Evolutionary conservation across 2,329 filamentous ascomycete genomes (phyloP).

Genomic region (Knufia petricola): DNA sequence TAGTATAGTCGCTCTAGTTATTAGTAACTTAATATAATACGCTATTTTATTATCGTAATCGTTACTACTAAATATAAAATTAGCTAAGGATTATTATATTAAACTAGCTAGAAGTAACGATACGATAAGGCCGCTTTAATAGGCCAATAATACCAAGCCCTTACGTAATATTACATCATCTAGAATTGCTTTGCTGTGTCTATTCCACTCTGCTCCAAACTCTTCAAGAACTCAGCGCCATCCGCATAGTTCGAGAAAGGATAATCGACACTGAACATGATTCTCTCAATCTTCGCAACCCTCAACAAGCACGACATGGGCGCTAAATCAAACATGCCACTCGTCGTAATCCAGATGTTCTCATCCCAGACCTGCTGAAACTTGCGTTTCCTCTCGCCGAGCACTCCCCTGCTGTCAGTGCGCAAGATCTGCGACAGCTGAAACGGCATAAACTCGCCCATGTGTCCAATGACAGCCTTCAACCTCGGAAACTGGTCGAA

Average conservation of each 20-base stretch:
- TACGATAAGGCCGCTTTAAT: too few species aligned
- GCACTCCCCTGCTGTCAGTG: slow-evolving; percentile 8
- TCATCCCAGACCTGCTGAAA: slow-evolving; percentile 15
- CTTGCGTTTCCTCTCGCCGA: slow-evolving; percentile 14
- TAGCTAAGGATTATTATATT: too few species aligned
- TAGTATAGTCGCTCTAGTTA: too few species aligned
- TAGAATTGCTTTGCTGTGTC: too few species aligned
- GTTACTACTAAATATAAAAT: too few species aligned
- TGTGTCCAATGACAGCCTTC: slow-evolving; percentile 48
- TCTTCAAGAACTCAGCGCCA: too few species aligned
- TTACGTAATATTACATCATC: too few species aligned
- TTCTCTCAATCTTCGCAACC: slow-evolving; percentile 31
- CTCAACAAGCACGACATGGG: slow-evolving; percentile 33
- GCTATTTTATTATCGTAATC: too few species aligned
- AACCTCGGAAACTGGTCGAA: slow-evolving; percentile 47
- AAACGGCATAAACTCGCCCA: slow-evolving; percentile 46
- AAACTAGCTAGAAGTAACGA: too few species aligned
- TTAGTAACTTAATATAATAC: too few species aligned
- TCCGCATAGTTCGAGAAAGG: slow-evolving; percentile 31
- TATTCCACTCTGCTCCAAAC: too few species aligned
- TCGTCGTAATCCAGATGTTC: slow-evolving; percentile 50
- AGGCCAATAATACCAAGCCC: too few species aligned
- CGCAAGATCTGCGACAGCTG: slow-evolving; percentile 37
- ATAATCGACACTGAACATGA: slow-evolving; percentile 49
- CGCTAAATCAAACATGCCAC: slow-evolving; percentile 42